Percentiles rank a stretch among this genome's conserved stretches.
phyloP scores from a whole-genome alignment of 768 basidiomycete genomes.

The Trametes villosa region DNA sequence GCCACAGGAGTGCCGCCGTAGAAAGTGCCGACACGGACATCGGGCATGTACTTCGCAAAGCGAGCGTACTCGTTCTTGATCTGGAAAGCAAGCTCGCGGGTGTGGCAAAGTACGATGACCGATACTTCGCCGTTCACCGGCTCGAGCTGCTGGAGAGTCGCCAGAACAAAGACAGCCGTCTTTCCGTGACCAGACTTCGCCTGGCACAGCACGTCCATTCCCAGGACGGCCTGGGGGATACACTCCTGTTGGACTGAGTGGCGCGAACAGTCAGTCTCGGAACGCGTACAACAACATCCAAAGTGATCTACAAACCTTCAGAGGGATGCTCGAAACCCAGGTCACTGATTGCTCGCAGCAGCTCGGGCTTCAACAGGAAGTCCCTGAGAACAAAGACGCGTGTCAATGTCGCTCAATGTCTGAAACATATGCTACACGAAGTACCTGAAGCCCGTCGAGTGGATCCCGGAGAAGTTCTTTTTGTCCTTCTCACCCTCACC shows the following conservation, averaged over 20 bases:
- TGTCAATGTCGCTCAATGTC: slow-evolving; percentile 22
- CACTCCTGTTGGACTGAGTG: slow-evolving; percentile 96
- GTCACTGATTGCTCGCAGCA: slow-evolving; percentile 97
- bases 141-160: slow-evolving; percentile 96
- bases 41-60: slow-evolving; percentile 99
- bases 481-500: slow-evolving; percentile 73
- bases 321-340: slow-evolving; percentile 99
- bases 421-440: slow-evolving; percentile 28
- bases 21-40: slow-evolving; percentile 96
- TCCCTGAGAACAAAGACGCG: slow-evolving; percentile 59
- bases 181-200: slow-evolving; percentile 99
- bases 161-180: slow-evolving; percentile 98
- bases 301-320: slow-evolving; percentile 67
- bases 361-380: slow-evolving; percentile 96
- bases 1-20: slow-evolving; percentile 95
- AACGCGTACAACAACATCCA: background rate
- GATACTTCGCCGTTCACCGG: slow-evolving; percentile 98
- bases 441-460: slow-evolving; percentile 99
- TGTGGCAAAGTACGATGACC: slow-evolving; percentile 98
- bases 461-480: slow-evolving; percentile 99
- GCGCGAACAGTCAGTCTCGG: background rate
- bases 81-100: slow-evolving; percentile 98
- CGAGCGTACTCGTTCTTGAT: slow-evolving; percentile 99
- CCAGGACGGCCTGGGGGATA: slow-evolving; percentile 98
- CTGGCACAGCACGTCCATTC: slow-evolving; percentile 99